Conservation (phyloP, 208 protist genomes). For the Trypanosoma vivax region DNA sequence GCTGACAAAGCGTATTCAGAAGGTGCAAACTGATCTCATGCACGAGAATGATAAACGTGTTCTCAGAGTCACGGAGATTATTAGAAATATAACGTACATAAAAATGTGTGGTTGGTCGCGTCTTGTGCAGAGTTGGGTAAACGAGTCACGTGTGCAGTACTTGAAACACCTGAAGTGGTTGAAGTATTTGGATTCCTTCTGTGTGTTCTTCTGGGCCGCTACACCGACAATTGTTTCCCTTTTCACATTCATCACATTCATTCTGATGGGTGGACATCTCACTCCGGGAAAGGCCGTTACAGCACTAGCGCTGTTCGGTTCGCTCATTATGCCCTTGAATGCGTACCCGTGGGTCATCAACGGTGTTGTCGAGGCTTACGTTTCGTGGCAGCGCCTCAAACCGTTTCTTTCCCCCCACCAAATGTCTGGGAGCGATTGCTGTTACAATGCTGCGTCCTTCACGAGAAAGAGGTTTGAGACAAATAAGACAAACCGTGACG, state of each 20-base stretch:
- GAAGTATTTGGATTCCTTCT: slow-evolving; percentile 26
- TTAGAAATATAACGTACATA: slow-evolving; percentile 23
- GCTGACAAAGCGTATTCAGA: slow-evolving; percentile 20
- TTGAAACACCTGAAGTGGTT: slow-evolving; percentile 22
- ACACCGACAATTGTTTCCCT: slow-evolving; percentile 29
- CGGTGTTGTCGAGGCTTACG: slow-evolving; percentile 21
- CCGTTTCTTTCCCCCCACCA: slow-evolving; percentile 1
- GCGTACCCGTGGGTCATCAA: slow-evolving; percentile 31
- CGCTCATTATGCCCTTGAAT: slow-evolving; percentile 22
- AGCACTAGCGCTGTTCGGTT: slow-evolving; percentile 19
- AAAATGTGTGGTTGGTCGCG: slow-evolving; percentile 25
- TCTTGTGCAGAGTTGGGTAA: slow-evolving; percentile 14
- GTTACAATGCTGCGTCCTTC: background rate
- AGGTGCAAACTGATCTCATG: slow-evolving; percentile 16
- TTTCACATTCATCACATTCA: slow-evolving; percentile 23
- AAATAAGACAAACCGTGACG: no score
- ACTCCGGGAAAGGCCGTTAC: slow-evolving; percentile 23
- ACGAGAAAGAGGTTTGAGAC: no score
- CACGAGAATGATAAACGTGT: slow-evolving; percentile 27
- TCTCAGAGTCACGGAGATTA: slow-evolving; percentile 16
- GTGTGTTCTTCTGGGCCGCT: slow-evolving; percentile 29
- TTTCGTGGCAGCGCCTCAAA: slow-evolving; percentile 20
- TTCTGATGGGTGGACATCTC: slow-evolving; percentile 18
- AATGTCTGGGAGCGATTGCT: background rate
- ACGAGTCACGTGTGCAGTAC: slow-evolving; percentile 13